These are phyloP conservation scores for Hypoxylon subgilvum DNA, from an alignment of 495 filamentous ascomycete genomes.

Conservation along the genomic window DNA sequence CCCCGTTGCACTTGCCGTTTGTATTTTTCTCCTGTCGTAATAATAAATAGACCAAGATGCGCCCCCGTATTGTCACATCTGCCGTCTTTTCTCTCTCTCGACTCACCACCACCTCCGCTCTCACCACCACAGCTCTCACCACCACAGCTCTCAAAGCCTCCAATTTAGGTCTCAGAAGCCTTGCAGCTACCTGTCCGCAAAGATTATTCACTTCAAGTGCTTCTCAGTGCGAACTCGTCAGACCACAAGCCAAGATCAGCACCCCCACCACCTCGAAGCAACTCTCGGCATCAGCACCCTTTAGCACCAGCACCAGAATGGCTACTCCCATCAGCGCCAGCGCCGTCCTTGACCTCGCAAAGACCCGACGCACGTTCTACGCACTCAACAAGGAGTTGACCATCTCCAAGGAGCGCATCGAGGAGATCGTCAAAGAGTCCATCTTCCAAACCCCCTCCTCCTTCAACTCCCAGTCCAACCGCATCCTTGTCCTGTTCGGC, in stretches of 20 bases:
- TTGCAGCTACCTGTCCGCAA: slow-evolving; percentile 18
- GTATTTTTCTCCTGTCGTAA: slow-evolving; percentile 1
- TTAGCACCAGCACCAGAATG: slow-evolving; percentile 38
- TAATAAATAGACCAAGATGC: slow-evolving; percentile 42
- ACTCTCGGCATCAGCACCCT: slow-evolving; percentile 15
- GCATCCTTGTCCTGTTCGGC: slow-evolving; percentile 65
- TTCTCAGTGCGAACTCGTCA: slow-evolving; percentile 12
- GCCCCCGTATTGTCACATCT: slow-evolving; percentile 37
- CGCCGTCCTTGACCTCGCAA: slow-evolving; percentile 59
- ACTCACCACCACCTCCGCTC: slow-evolving; percentile 31
- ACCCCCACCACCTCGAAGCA: slow-evolving; percentile 10
- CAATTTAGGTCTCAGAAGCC: slow-evolving; percentile 11
- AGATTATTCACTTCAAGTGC: slow-evolving; percentile 35
- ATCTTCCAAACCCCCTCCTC: slow-evolving; percentile 62
- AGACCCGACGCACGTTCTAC: slow-evolving; percentile 66
- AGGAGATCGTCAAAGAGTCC: slow-evolving; percentile 60
- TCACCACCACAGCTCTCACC: slow-evolving; percentile 15
- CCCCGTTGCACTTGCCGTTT: slow-evolving; percentile 14
- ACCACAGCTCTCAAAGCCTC: slow-evolving; percentile 9
- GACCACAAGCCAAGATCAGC: slow-evolving; percentile 16
- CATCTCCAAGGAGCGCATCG: slow-evolving; percentile 59
- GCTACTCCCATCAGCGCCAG: slow-evolving; percentile 39
- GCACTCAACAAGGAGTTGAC: slow-evolving; percentile 61
- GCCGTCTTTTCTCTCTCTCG: slow-evolving; percentile 35
- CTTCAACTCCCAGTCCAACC: slow-evolving; percentile 72